A percentile compares a stretch with the other conserved stretches of the same genome.
phyloP scores from a whole-genome alignment of 1,139 yeast species.

The Protomyces arabidopsidicola region DNA sequence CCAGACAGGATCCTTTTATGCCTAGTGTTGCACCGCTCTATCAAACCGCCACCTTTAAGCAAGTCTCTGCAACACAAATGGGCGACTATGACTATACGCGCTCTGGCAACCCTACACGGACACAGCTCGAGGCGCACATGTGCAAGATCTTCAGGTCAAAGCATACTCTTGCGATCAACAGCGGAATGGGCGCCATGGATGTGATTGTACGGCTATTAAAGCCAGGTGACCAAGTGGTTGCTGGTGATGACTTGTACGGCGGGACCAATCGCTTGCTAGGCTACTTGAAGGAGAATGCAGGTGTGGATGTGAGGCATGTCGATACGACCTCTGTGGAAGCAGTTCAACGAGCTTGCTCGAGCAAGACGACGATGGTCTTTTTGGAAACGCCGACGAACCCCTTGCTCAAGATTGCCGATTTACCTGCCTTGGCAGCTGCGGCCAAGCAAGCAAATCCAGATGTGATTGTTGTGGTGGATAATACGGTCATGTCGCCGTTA shows the following conservation, averaged over 20 bases:
- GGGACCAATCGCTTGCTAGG: slow-evolving; percentile 85
- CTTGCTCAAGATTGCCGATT: slow-evolving; percentile 71
- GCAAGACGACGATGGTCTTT: slow-evolving; percentile 74
- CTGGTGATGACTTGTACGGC: slow-evolving; percentile 87
- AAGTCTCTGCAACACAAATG: slow-evolving; percentile 65
- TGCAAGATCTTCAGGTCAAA: slow-evolving; percentile 77
- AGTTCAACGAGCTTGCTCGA: slow-evolving; percentile 45
- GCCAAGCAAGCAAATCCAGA: slow-evolving; percentile 51
- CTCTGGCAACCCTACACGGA: slow-evolving; percentile 84
- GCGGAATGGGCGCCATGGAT: slow-evolving; percentile 86
- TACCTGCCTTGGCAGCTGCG: slow-evolving; percentile 53
- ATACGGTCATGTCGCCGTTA: slow-evolving; percentile 91
- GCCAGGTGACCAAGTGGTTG: slow-evolving; percentile 47
- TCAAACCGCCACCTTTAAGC: slow-evolving; percentile 90
- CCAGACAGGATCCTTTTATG: slow-evolving; percentile 57
- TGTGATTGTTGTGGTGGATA: slow-evolving; percentile 73
- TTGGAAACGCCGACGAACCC: slow-evolving; percentile 89
- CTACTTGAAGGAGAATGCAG: slow-evolving; percentile 62
- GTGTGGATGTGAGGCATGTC: slow-evolving; percentile 64
- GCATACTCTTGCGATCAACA: slow-evolving; percentile 72
- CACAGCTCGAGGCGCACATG: slow-evolving; percentile 71
- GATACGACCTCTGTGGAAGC: slow-evolving; percentile 72
- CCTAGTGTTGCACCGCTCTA: slow-evolving; percentile 86
- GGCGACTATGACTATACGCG: slow-evolving; percentile 75
- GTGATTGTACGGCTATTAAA: slow-evolving; percentile 61